Conservation (phyloP, 2,329 filamentous ascomycete species). For the Monilinia vaccinii-corymbosi region DNA sequence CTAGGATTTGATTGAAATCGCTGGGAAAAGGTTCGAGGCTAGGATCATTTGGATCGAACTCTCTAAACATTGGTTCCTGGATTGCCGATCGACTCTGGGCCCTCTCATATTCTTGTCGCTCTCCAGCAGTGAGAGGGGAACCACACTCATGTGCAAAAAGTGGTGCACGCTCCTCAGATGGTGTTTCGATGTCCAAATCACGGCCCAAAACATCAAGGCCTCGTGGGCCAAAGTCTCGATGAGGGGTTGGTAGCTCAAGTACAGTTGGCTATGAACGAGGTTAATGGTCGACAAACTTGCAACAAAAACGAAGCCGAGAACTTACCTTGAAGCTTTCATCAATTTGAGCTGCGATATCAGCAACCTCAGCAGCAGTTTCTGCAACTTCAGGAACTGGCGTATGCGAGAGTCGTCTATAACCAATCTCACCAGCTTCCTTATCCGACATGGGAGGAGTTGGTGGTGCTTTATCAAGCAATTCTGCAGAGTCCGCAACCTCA, state of each 20-base stretch:
- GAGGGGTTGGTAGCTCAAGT: background rate
- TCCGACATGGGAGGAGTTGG: conserved; percentile 28
- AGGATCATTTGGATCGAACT: conserved; percentile 25
- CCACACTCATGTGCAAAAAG: conserved; percentile 25
- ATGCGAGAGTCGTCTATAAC: conserved; percentile 28
- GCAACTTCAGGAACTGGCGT: conserved; percentile 36
- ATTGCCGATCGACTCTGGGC: background rate
- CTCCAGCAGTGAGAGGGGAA: conserved; percentile 13
- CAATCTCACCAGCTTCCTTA: conserved; percentile 26
- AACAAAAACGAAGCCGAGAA: background rate
- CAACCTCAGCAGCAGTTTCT: conserved; percentile 37
- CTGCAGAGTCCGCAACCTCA: conserved; percentile 24
- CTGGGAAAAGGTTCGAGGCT: conserved; percentile 24
- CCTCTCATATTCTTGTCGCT: conserved; percentile 3
- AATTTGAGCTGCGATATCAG: conserved; percentile 34
- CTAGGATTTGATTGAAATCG: conserved; percentile 21
- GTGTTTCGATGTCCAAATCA: conserved; percentile 9
- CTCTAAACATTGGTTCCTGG: conserved; percentile 3
- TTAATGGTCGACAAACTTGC: background rate
- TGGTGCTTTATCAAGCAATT: conserved; percentile 17
- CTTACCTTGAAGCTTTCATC: conserved; percentile 25
- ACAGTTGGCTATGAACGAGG: background rate
- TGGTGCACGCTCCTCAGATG: conserved; percentile 25
- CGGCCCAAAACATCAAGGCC: background rate
- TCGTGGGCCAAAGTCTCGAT: background rate